These are phyloP conservation scores for Fraxinus angustifolia DNA, from an alignment of 305 asterid species.

Conservation along the genomic window DNA sequence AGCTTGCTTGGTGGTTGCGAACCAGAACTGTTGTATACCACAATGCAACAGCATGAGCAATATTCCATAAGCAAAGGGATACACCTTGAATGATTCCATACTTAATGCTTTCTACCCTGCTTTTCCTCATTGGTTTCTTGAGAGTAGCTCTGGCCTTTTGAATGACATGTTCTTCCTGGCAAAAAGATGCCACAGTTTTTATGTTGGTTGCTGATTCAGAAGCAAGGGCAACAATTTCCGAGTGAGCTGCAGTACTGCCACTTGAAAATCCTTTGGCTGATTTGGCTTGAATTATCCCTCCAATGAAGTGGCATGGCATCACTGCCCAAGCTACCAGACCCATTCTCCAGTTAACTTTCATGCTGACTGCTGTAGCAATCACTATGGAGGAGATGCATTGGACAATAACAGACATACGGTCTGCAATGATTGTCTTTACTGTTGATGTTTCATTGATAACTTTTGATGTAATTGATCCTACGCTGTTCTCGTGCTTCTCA, in stretches of 20 bases:
- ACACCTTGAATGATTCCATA: conserved; percentile 75
- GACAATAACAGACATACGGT: conserved; percentile 70
- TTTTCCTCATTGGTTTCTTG: conserved; percentile 45
- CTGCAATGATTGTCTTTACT: conserved; percentile 69
- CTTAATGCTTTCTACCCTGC: conserved; percentile 63
- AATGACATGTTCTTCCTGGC: conserved; percentile 58
- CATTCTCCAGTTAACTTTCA: conserved; percentile 76
- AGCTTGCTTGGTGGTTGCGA: conserved; percentile 53
- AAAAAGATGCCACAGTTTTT: conserved; percentile 65
- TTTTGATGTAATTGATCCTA: conserved; percentile 62
- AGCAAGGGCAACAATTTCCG: conserved; percentile 62
- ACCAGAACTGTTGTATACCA: conserved; percentile 71
- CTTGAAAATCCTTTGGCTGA: conserved; percentile 77
- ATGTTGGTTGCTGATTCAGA: conserved; percentile 72
- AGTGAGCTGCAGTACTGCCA: conserved; percentile 51
- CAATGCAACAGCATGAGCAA: conserved; percentile 80
- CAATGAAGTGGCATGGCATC: conserved; percentile 87
- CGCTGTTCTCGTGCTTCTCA: conserved; percentile 62
- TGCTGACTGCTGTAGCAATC: conserved; percentile 74
- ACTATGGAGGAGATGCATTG: conserved; percentile 72
- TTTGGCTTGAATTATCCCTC: conserved; percentile 81
- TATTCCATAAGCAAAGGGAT: conserved; percentile 82
- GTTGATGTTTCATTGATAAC: conserved; percentile 66
- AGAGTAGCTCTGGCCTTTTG: conserved; percentile 53
- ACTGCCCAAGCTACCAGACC: conserved; percentile 85